These are phyloP conservation scores for Pichia kudriavzevii DNA, from an alignment of 1,139 yeast species.

Conservation along the genomic window DNA sequence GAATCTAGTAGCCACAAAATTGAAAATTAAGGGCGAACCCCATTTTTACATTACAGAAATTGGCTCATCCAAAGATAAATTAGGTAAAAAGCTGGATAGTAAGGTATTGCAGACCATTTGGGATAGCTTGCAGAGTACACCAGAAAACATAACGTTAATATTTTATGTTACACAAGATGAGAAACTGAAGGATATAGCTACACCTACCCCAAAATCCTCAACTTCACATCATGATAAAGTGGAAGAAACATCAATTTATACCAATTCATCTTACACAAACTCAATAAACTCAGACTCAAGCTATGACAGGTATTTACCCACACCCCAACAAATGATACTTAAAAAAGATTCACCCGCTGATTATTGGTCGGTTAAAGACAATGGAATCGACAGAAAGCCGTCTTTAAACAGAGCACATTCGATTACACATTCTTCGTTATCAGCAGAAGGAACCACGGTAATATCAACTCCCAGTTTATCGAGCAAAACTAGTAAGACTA, in stretches of 20 bases:
- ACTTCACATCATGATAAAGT: constrained; percentile 6
- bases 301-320: constrained; percentile 44
- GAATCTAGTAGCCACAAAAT: background rate
- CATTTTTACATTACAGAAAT: constrained; percentile 12
- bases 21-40: constrained; percentile 4
- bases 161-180: constrained; percentile 9
- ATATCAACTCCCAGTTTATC: constrained; percentile 5
- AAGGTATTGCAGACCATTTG: constrained; percentile 5
- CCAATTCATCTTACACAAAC: constrained; percentile 20
- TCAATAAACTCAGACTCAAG: constrained; percentile 31
- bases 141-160: background rate
- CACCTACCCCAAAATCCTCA: background rate
- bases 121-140: constrained; percentile 4
- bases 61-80: constrained; percentile 10
- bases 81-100: constrained; percentile 11
- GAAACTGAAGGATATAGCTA: background rate
- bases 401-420: constrained; percentile 24
- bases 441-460: constrained; percentile 12
- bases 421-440: constrained; percentile 23
- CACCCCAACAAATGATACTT: constrained; percentile 50
- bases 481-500: constrained; percentile 2
- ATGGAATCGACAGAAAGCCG: constrained; percentile 18
- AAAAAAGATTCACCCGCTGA: constrained; percentile 35
- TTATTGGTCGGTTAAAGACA: constrained; percentile 56
- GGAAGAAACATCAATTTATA: constrained; percentile 17